These are phyloP conservation scores for Isochrysis galbana DNA, from an alignment of 78 protist genomes.

Conservation along the genomic window DNA sequence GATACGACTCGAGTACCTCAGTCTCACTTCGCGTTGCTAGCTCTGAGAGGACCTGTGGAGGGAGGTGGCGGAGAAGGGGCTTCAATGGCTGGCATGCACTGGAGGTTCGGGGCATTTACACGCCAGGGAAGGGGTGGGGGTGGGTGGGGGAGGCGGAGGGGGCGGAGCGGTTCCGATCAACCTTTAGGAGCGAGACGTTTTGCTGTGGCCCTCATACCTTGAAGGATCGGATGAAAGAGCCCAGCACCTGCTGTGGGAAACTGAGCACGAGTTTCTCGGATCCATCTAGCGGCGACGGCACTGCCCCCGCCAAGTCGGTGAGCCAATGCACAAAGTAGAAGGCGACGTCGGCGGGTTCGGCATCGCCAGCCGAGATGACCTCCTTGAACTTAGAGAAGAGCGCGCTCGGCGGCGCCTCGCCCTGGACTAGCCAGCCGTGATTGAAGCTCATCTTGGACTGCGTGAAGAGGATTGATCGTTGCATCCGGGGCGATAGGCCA, in stretches of 20 bases:
- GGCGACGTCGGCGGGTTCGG: neutral
- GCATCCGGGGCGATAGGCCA: neutral
- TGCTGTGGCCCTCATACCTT: no score
- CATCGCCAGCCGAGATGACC: neutral
- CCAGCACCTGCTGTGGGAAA: neutral
- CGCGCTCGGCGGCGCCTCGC: conserved; percentile 11
- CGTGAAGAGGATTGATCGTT: neutral
- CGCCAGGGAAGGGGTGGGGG: no score
- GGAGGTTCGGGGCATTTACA: no score
- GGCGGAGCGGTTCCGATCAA: no score
- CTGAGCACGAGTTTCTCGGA: neutral
- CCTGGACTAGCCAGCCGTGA: neutral
- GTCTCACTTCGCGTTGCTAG: neutral
- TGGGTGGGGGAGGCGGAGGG: no score
- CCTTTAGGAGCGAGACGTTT: no score
- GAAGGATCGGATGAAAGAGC: neutral
- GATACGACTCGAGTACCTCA: neutral
- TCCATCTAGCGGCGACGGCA: neutral
- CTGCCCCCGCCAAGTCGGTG: conserved; percentile 5
- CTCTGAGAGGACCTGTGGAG: neutral
- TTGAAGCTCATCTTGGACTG: neutral
- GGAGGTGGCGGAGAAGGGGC: no score
- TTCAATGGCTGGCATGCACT: no score
- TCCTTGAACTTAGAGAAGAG: neutral
- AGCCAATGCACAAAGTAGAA: neutral